phyloP scores from a whole-genome alignment of 129 eudicot species.

The Saposhnikovia divaricata region DNA sequence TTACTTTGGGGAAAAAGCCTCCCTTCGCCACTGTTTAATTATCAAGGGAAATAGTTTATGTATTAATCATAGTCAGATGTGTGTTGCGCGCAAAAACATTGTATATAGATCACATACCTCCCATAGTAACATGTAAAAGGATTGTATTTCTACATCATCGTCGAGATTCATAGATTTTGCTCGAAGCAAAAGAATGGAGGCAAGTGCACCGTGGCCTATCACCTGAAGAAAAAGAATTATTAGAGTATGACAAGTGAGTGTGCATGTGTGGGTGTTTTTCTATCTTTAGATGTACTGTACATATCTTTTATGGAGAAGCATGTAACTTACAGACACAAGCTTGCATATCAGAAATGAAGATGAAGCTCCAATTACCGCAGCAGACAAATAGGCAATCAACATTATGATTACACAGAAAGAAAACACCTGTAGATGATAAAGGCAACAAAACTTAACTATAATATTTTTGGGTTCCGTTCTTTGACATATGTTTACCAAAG shows the following conservation, averaged over 20 bases:
- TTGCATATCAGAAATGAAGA: conserved; percentile 10
- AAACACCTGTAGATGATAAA: conserved; percentile 13
- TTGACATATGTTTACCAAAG: too few relatives aligned
- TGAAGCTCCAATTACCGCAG: conserved; percentile 19
- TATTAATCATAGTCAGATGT: neutral
- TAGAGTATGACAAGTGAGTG: too few relatives aligned
- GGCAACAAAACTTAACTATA: neutral
- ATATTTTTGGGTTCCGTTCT: too few relatives aligned
- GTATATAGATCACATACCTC: conserved; percentile 17
- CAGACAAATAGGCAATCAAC: conserved; percentile 20
- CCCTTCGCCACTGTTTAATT: too few relatives aligned
- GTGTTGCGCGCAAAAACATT: neutral
- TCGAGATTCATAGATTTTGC: conserved; percentile 18
- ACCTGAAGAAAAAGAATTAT: conserved; percentile 8
- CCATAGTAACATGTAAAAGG: conserved; percentile 34
- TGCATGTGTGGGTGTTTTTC: too few relatives aligned
- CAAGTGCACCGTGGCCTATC: conserved; percentile 19
- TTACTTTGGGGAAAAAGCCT: too few relatives aligned
- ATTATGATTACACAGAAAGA: conserved; percentile 20
- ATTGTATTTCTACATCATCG: conserved; percentile 11
- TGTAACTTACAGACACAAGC: conserved; percentile 13
- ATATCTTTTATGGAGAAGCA: too few relatives aligned
- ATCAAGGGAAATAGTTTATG: too few relatives aligned
- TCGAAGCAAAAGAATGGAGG: conserved; percentile 9
- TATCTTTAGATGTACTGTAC: too few relatives aligned